Conservation (phyloP, 768 basidiomycete genomes). For the Psilocybe cubensis region DNA sequence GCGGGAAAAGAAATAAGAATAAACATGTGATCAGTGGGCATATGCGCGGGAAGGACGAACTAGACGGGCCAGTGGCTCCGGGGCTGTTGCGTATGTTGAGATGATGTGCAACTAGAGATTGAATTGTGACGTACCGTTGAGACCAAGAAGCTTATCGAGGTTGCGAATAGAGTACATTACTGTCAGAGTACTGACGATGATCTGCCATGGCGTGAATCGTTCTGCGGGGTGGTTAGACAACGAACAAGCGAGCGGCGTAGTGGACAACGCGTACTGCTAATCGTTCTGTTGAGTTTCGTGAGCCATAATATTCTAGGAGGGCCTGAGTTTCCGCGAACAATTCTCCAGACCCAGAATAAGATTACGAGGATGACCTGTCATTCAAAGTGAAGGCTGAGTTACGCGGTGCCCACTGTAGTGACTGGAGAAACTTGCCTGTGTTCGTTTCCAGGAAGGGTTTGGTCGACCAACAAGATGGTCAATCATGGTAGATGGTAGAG, state of each 20-base stretch:
- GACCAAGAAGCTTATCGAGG: constrained; percentile 82
- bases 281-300: constrained; percentile 54
- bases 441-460: constrained; percentile 86
- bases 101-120: constrained; percentile 8
- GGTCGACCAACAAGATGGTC: constrained; percentile 92
- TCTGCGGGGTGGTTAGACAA: constrained; percentile 38
- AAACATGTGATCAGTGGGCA: background rate
- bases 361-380: constrained; percentile 86
- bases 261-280: constrained; percentile 61
- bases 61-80: constrained; percentile 89
- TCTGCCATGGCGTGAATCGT: constrained; percentile 95
- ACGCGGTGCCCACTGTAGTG: background rate
- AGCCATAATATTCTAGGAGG: constrained; percentile 75
- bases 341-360: constrained; percentile 88
- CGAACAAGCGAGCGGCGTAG: background rate
- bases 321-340: constrained; percentile 62
- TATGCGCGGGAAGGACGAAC: constrained; percentile 47
- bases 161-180: constrained; percentile 83
- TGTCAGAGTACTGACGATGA: constrained; percentile 86
- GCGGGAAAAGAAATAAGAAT: too few relatives aligned
- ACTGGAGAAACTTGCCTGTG: constrained; percentile 60
- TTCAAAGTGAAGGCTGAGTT: background rate
- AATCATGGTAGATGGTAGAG: constrained; percentile 63
- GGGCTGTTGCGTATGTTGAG: constrained; percentile 52
- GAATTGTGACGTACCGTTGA: constrained; percentile 60